Evolutionary conservation across 1,284 basidiomycete genomes (phyloP).

Genomic region (Rhodotorula sp.): DNA sequence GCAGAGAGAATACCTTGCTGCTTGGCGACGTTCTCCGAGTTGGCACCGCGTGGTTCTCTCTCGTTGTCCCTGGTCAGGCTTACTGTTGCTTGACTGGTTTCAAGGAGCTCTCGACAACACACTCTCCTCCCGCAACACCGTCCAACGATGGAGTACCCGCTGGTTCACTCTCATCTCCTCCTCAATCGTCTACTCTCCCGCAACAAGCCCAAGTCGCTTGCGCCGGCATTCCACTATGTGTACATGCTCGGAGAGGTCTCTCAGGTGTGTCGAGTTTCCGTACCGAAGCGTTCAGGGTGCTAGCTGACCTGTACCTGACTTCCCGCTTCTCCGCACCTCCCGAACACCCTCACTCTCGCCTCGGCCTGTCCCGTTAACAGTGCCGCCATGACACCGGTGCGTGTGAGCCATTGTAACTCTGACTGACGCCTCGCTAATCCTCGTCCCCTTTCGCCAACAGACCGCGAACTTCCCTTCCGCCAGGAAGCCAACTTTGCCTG

Average conservation of each 20-base stretch:
- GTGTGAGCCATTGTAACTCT: too few species aligned
- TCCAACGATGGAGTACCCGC: slow-evolving; percentile 17
- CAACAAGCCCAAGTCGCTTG: slow-evolving; percentile 23
- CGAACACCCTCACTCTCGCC: neutral
- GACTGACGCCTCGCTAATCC: too few species aligned
- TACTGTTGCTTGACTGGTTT: neutral
- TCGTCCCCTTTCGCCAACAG: slow-evolving; percentile 48
- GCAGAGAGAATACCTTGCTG: too few species aligned
- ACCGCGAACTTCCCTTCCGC: slow-evolving; percentile 72
- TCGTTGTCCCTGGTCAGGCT: slow-evolving; percentile 25
- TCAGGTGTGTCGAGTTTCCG: too few species aligned
- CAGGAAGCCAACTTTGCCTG: slow-evolving; percentile 87
- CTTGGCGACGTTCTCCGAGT: too few species aligned
- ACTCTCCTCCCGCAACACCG: neutral
- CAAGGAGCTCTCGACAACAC: neutral
- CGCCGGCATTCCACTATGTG: slow-evolving; percentile 34
- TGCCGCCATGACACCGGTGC: slow-evolving; percentile 52
- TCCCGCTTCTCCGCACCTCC: neutral
- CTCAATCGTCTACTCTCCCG: slow-evolving; percentile 27
- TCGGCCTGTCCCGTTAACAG: neutral
- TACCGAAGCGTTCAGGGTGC: too few species aligned
- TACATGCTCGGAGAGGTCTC: slow-evolving; percentile 28
- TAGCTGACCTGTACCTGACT: neutral
- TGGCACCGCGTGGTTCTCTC: slow-evolving; percentile 19
- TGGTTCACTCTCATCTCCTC: slow-evolving; percentile 32